A percentile compares a stretch with the other conserved stretches of the same genome.
These are phyloP conservation scores for Pseudogymnoascus destructans DNA, from an alignment of 2,329 filamentous ascomycete species.

Conservation along the genomic window DNA sequence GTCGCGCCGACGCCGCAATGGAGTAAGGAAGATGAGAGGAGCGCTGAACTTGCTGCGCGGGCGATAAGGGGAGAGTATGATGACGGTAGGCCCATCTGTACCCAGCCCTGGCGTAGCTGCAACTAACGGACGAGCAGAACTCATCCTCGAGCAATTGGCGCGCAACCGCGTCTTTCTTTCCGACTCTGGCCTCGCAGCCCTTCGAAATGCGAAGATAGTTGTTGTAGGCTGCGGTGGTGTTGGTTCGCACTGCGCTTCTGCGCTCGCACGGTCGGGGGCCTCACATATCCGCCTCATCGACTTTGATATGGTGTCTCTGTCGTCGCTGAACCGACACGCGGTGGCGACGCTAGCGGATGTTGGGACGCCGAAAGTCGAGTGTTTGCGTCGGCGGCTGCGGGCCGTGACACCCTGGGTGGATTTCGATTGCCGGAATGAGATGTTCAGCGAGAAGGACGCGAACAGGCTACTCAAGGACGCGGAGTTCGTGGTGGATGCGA, in stretches of 20 bases:
- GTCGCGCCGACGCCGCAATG: slow-evolving; percentile 28
- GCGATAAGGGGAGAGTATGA: slow-evolving; percentile 52
- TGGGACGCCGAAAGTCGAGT: slow-evolving; percentile 81
- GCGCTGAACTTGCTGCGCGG: slow-evolving; percentile 43
- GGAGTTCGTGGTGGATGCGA: slow-evolving; percentile 89
- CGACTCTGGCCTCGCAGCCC: slow-evolving; percentile 63
- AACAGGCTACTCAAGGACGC: slow-evolving; percentile 55
- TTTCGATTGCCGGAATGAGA: slow-evolving; percentile 75
- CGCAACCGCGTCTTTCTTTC: slow-evolving; percentile 85
- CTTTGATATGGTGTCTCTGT: slow-evolving; percentile 94
- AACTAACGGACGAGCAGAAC: slow-evolving; percentile 38
- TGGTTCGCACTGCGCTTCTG: slow-evolving; percentile 78
- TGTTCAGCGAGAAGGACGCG: slow-evolving; percentile 61
- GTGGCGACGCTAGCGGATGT: slow-evolving; percentile 91
- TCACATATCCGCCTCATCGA: slow-evolving; percentile 81
- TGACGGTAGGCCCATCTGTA: slow-evolving; percentile 28
- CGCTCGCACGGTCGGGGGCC: slow-evolving; percentile 79
- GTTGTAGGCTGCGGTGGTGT: slow-evolving; percentile 91
- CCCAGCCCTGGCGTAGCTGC: not conserved
- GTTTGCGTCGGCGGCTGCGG: slow-evolving; percentile 64
- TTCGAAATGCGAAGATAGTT: slow-evolving; percentile 72
- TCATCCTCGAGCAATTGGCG: slow-evolving; percentile 88
- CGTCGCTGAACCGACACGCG: slow-evolving; percentile 88
- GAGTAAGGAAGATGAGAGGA: slow-evolving; percentile 49
- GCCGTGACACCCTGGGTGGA: slow-evolving; percentile 85